Evolutionary conservation across 1,284 basidiomycete species (phyloP), one percentile per base, ranked within the genome.

Genomic region (Moniliophthora roreri): DNA sequence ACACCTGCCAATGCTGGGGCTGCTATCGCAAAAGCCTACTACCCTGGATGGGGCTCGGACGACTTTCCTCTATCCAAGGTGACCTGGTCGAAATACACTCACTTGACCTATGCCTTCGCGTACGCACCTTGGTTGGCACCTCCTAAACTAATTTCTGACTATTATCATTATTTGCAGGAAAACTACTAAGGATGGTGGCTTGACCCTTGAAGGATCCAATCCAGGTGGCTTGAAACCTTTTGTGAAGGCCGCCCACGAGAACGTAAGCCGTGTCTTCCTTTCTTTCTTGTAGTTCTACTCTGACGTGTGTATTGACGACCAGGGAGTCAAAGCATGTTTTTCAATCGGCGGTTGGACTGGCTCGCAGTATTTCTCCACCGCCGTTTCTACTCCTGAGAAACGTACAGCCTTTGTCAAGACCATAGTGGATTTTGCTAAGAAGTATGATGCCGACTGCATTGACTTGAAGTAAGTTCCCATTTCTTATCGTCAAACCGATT

Each of bases 261-360:
- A 85, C 60, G 84, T 81, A 56, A 57, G 70, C 70, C 23, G 50
- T 35, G 51, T 48, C n/a, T 47, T 26, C 5, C n/a, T n/a, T n/a
- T n/a, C n/a, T n/a, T n/a, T 16, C n/a, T 15, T 20, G 35, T 28
- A 34, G 41, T 42, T 20, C 26, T 13, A 9, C 11, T 38, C 37
- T 52, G 10, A 16, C 32, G 34, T 52, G 38, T 28, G 50, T 52
- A 48, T n/a, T n/a, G n/a, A n/a, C n/a, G n/a, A n/a, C n/a, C 62
- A 81, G 73, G 75, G 78, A 54, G 89, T 93, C 39, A 78, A 81
- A 57, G 89, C 94, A 15, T 71, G 86, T 52, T 71, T 95, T 39
- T 89, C 91, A 39, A 79, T 97, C 42, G 94, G 94, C 51, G 94
- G 94, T 37, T 96, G 93, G 93, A 84, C 83, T 4, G 93, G 91